phyloP scores from a whole-genome alignment of 2,329 filamentous ascomycete genomes.

The Clonostachys sp. region DNA sequence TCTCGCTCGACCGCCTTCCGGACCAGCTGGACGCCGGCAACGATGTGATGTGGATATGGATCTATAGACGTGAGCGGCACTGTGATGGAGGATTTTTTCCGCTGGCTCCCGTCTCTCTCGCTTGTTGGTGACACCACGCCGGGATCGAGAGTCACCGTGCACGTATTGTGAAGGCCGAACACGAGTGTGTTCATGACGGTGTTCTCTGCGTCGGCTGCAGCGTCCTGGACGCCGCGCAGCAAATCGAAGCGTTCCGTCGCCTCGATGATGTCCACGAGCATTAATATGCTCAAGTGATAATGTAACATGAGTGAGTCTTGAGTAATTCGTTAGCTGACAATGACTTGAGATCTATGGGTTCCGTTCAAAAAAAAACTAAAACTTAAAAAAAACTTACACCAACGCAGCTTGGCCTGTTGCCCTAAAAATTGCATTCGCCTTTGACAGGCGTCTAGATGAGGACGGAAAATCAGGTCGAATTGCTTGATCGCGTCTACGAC shows the following conservation, averaged over 20 bases:
- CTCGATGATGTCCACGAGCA: slow-evolving; percentile 20
- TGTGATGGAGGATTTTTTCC: slow-evolving; percentile 5
- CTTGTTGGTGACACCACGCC: not conserved
- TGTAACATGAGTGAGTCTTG: slow-evolving; percentile 24
- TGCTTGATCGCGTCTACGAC: slow-evolving; percentile 17
- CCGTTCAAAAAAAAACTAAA: too few species aligned
- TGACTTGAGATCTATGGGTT: not conserved
- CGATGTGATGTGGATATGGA: slow-evolving; percentile 22
- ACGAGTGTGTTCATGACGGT: slow-evolving; percentile 22
- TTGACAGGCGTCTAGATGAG: slow-evolving; percentile 18
- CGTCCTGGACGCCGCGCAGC: slow-evolving; percentile 12
- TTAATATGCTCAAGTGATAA: slow-evolving; percentile 23
- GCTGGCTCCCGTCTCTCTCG: not conserved
- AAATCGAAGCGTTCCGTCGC: slow-evolving; percentile 18
- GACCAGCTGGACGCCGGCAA: slow-evolving; percentile 19
- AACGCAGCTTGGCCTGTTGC: slow-evolving; percentile 20
- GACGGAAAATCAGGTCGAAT: slow-evolving; percentile 18
- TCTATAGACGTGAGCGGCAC: slow-evolving; percentile 22
- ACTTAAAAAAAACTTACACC: slow-evolving; percentile 21
- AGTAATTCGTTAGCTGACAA: not conserved
- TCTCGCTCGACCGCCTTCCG: slow-evolving; percentile 20
- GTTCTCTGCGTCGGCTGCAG: slow-evolving; percentile 17
- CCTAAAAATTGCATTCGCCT: slow-evolving; percentile 20
- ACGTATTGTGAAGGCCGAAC: slow-evolving; percentile 19
- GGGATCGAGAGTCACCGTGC: slow-evolving; percentile 5